A percentile compares a stretch with the other conserved stretches of the same genome.
phyloP scores from a whole-genome alignment of 208 protist species.

The Wallacemonas sp. region DNA sequence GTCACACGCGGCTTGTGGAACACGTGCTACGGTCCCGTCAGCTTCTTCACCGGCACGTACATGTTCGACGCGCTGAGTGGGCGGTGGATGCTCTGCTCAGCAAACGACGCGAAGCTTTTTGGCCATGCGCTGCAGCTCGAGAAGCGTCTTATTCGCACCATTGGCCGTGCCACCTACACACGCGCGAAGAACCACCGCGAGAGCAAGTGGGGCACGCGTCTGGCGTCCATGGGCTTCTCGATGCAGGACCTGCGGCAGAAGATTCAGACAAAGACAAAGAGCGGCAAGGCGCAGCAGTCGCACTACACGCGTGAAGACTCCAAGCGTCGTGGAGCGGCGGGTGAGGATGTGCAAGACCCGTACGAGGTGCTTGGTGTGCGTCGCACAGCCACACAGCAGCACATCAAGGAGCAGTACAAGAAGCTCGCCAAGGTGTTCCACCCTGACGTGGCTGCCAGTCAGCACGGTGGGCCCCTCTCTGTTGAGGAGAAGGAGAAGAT shows the following conservation, averaged over 20 bases:
- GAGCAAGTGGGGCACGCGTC: slow-evolving; percentile 54
- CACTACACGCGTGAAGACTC: slow-evolving; percentile 18
- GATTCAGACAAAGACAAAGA: slow-evolving; percentile 20
- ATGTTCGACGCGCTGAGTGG: slow-evolving; percentile 79
- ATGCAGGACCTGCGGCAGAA: slow-evolving; percentile 54
- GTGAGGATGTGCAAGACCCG: slow-evolving; percentile 40
- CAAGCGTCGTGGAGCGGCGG: slow-evolving; percentile 13
- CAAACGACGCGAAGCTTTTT: slow-evolving; percentile 40
- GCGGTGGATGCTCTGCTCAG: slow-evolving; percentile 70
- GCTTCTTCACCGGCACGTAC: slow-evolving; percentile 56
- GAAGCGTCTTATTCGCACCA: slow-evolving; percentile 66
- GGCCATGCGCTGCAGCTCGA: slow-evolving; percentile 58
- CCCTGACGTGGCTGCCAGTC: slow-evolving; percentile 68
- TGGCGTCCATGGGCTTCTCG: slow-evolving; percentile 79
- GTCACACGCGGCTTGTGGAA: slow-evolving; percentile 66
- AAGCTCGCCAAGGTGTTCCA: slow-evolving; percentile 88
- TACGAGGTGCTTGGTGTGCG: slow-evolving; percentile 78
- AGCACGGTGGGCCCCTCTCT: slow-evolving; percentile 23
- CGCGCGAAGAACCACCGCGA: slow-evolving; percentile 67
- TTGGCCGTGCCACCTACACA: slow-evolving; percentile 77
- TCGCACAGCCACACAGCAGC: slow-evolving; percentile 53
- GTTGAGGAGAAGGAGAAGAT: slow-evolving; percentile 46
- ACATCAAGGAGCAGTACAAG: slow-evolving; percentile 87
- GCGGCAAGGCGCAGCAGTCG: background rate
- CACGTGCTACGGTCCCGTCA: slow-evolving; percentile 60